Evolutionary conservation across 1,284 basidiomycete species (phyloP), one percentile per base, ranked within the genome.

Genomic region (Tremellales sp.): DNA sequence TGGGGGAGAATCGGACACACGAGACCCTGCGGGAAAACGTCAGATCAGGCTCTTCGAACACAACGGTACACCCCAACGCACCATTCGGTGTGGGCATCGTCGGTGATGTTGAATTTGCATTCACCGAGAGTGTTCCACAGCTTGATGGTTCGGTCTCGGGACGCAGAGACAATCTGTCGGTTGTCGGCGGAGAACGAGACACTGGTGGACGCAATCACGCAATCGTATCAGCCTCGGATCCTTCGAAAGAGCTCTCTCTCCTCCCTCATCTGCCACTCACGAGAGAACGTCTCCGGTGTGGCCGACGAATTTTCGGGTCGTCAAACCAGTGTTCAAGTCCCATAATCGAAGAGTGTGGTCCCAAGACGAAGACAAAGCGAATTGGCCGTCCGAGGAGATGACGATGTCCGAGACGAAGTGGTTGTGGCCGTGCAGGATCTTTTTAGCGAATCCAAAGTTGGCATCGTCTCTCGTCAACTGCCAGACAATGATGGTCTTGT

Each of bases 401-500:
- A 95, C 93, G 63, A 98, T 89, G 76, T 99, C 95, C 45, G 95
- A 98, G 57, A 99, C 95, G 72, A 99, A 99, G 81, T 97, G 93
- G 80, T 97, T 97, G 82, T 99, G 95, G 60, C 95, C 95, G 75
- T 91, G 87, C 58, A 99, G 85, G 72, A 97, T 90, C 70, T 87
- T 86, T 80, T 97, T 98, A 58, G 93, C 91, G 79, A 85, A 93
- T 48, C 92, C 92, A 73, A 91, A 93, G 40, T 70, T 66, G 47
- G 82, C 78, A 70, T 98, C 94, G 62, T 95, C 91, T 60, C 95
- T 90, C 62, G 92, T 94, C 68, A 99, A 81, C 75, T 93, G 87
- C 95, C 95, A 99, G 73, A 97, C 92, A 71, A 99, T 97, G 80
- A 98, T 89, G 55, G 92, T 97, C 83, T 97, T 97, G 86, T 99